Percentiles rank a stretch among this genome's conserved stretches.
These are phyloP conservation scores for Rubia balearica DNA, from an alignment of 305 asterid genomes.

Conservation along the genomic window DNA sequence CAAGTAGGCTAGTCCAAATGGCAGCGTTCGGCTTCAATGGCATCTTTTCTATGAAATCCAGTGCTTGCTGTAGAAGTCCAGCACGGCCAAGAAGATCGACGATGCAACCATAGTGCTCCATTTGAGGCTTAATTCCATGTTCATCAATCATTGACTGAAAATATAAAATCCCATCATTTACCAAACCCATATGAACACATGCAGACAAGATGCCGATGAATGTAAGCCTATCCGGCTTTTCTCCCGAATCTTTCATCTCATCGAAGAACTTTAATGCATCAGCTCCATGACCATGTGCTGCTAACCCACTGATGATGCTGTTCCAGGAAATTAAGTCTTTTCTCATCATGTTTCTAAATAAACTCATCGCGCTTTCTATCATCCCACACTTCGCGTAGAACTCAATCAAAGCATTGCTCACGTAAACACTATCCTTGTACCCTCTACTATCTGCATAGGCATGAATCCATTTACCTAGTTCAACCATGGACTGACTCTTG, in stretches of 20 bases:
- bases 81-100: conserved; percentile 67
- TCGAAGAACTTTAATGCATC: conserved; percentile 44
- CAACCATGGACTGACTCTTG: conserved; percentile 61
- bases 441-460: conserved; percentile 41
- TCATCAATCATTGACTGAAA: conserved; percentile 46
- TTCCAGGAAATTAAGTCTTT: conserved; percentile 79
- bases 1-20: conserved; percentile 70
- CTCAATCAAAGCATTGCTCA: conserved; percentile 62
- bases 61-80: conserved; percentile 63
- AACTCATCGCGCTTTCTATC: conserved; percentile 39
- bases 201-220: conserved; percentile 63
- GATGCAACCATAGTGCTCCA: conserved; percentile 83
- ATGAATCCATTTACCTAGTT: conserved; percentile 67
- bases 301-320: conserved; percentile 68
- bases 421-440: conserved; percentile 40
- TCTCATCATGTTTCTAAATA: conserved; percentile 44
- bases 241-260: conserved; percentile 46
- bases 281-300: conserved; percentile 71
- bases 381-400: conserved; percentile 80
- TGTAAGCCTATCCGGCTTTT: conserved; percentile 63
- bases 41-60: conserved; percentile 58
- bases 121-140: conserved; percentile 41
- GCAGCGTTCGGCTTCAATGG: conserved; percentile 54
- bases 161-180: conserved; percentile 45
- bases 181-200: conserved; percentile 76